phyloP scores from a whole-genome alignment of 2,329 filamentous ascomycete species.

The Aspergillus sp. region DNA sequence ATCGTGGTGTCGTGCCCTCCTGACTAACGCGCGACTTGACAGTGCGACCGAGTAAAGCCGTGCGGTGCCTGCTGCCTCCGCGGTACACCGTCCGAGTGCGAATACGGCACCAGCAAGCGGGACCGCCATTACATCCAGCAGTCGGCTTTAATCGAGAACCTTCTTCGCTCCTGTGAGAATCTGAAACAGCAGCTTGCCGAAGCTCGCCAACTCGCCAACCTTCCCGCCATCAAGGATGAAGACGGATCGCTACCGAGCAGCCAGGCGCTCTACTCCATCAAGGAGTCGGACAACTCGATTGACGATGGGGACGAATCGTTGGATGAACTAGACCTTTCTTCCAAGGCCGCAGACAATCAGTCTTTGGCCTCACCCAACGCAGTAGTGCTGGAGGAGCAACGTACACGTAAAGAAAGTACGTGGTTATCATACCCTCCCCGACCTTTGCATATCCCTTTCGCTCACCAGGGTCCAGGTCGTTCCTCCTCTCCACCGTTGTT shows the following conservation, averaged over 20 bases:
- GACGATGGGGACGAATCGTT: slow-evolving; percentile 3
- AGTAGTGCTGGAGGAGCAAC: not conserved
- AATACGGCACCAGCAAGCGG: slow-evolving; percentile 33
- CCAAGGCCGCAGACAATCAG: not conserved
- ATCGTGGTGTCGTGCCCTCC: not conserved
- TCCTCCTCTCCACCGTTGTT: slow-evolving; percentile 6
- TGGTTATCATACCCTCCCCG: not conserved
- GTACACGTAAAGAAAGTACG: slow-evolving; percentile 5
- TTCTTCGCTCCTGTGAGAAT: slow-evolving; percentile 24
- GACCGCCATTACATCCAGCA: slow-evolving; percentile 35
- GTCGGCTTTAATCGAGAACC: slow-evolving; percentile 30
- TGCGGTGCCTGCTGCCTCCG: slow-evolving; percentile 35
- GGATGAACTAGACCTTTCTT: not conserved
- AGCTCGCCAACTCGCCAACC: slow-evolving; percentile 19
- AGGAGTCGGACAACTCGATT: not conserved
- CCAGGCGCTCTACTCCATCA: not conserved
- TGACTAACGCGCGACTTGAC: not conserved
- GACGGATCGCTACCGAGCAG: slow-evolving; percentile 1
- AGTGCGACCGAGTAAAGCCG: slow-evolving; percentile 36
- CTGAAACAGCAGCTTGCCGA: slow-evolving; percentile 26
- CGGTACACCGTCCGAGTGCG: slow-evolving; percentile 33
- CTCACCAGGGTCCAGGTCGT: slow-evolving; percentile 7
- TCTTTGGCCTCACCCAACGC: not conserved
- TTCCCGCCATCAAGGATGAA: slow-evolving; percentile 21
- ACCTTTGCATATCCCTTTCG: not conserved